These are phyloP conservation scores for Petunia hybrid DNA, from an alignment of 305 asterid genomes.

Conservation along the genomic window DNA sequence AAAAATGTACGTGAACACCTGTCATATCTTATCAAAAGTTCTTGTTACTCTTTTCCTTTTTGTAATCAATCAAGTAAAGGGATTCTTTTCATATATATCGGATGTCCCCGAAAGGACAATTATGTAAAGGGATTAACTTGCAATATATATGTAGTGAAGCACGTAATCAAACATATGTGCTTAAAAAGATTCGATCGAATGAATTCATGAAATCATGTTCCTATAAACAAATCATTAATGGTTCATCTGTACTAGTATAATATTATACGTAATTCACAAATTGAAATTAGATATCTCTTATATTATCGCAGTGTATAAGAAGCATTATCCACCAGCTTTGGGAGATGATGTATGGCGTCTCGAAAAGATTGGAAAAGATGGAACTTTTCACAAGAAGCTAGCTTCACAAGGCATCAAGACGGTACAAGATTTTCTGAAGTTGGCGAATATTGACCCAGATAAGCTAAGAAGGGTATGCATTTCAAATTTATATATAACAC, in stretches of 20 bases:
- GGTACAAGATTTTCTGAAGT: conserved; percentile 70
- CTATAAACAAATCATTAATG: not conserved
- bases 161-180: not conserved
- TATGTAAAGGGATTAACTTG: no score
- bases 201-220: not conserved
- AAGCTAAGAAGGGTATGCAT: conserved; percentile 58
- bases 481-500: not conserved
- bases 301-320: conserved; percentile 62
- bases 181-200: not conserved
- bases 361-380: conserved; percentile 76
- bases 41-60: not conserved
- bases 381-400: conserved; percentile 66
- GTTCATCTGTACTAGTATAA: not conserved
- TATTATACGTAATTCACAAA: not conserved
- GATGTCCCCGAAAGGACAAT: no score
- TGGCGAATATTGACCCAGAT: conserved; percentile 43
- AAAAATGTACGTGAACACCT: not conserved
- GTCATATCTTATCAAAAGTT: not conserved
- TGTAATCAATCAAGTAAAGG: not conserved
- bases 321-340: conserved; percentile 71
- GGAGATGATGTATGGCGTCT: conserved; percentile 76
- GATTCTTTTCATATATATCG: no score
- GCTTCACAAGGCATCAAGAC: conserved; percentile 49
- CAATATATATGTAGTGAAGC: not conserved
- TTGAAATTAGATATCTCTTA: not conserved